Evolutionary conservation across 768 basidiomycete species (phyloP), one percentile per base, ranked within the genome.

Genomic region (Calocera viscosa): DNA sequence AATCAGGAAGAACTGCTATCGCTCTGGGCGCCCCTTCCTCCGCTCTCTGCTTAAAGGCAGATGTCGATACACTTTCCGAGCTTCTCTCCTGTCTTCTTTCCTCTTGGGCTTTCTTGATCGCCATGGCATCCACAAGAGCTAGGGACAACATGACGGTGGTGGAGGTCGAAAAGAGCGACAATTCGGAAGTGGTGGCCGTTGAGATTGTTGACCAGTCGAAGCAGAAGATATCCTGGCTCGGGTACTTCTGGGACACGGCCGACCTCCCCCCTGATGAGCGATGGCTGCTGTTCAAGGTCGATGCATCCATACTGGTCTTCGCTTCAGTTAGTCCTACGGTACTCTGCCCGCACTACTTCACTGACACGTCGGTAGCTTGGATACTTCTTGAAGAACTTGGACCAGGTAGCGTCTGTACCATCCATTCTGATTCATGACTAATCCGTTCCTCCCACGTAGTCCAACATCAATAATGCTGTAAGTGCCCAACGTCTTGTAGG

Each of bases 271-370:
- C 67, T 22, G 66, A 68, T 8, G 73, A 74, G 66, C 64, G 73
- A 39, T 70, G 69, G 64, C 64, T 74, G 19, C 53, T 74, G 19
- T 72, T 73, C 70, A 74, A 74, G 65, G 67, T 74, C 28, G 73
- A 74, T 49, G 70, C 71, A 1, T 67, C 69, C 34, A 38, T 74
- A 8, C 65, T 74, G 16, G 69, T 72, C 7, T 72, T 74, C 60
- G 70, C 70, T 17, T 73, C 73, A 16, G 69, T 72, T 63, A 64
- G 69, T 64, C 30, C 53, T 2, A 5, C 14, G 5, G 7, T n/a
- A n/a, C 10, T 10, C 2, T 60, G 11, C 10, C 5, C 53, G 11
- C 16, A 60, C 2, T 28, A 2, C 43, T 60, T 19, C 30, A 19
- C 53, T 60, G 22, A 60, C 19, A 19, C 19, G 26, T 35, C n/a